Conservation (phyloP, 2,329 filamentous ascomycete species). For the Fusarium concolor region DNA sequence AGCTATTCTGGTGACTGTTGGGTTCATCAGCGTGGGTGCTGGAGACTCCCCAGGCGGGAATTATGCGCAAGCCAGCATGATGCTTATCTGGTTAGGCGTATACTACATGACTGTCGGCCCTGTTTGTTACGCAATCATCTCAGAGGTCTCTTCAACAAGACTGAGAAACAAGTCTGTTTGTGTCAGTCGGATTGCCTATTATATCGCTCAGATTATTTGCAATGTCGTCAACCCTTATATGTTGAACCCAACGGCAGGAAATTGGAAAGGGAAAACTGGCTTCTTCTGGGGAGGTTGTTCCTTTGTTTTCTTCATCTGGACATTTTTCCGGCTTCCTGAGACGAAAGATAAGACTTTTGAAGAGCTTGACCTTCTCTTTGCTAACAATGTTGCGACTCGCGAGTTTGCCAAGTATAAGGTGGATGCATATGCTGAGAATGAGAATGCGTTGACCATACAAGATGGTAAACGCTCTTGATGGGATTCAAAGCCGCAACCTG, state of each 20-base stretch:
- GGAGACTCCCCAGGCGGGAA: constrained; percentile 16
- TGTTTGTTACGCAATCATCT: constrained; percentile 55
- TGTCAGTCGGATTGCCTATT: constrained; percentile 48
- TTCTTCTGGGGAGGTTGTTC: constrained; percentile 57
- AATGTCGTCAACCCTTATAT: constrained; percentile 46
- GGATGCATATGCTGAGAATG: constrained; percentile 41
- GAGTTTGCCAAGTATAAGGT: constrained; percentile 53
- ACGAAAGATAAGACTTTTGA: constrained; percentile 58
- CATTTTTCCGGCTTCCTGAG: constrained; percentile 64
- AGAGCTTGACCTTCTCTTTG: constrained; percentile 66
- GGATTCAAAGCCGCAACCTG: too few species aligned
- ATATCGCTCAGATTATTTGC: constrained; percentile 41
- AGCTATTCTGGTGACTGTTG: constrained; percentile 13
- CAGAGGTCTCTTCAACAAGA: constrained; percentile 53
- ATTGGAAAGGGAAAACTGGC: constrained; percentile 50
- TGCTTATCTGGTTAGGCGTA: constrained; percentile 55
- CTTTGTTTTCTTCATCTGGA: constrained; percentile 56
- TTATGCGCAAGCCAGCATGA: constrained; percentile 50
- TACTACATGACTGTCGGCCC: constrained; percentile 56
- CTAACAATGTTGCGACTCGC: constrained; percentile 53
- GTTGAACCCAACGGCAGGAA: constrained; percentile 45
- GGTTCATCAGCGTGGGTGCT: constrained; percentile 45
- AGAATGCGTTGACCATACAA: constrained; percentile 6
- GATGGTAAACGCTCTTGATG: neutral
- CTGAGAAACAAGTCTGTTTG: constrained; percentile 55